Evolutionary conservation across 306 rosid genomes (phyloP).

Genomic region (Macrotyloma uniflorum): DNA sequence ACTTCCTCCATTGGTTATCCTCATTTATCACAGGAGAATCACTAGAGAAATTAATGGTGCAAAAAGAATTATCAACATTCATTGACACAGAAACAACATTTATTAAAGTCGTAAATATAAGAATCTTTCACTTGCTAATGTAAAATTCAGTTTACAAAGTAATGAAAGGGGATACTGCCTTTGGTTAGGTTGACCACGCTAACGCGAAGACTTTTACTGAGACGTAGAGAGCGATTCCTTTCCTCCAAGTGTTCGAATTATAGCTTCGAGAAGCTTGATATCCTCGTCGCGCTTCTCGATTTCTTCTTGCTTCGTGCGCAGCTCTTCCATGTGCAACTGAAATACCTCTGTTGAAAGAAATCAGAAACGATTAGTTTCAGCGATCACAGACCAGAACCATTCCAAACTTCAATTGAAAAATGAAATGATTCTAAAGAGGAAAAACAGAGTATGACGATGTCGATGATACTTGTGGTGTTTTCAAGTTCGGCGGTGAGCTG

Average conservation of each 20-base stretch:
- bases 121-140: not conserved
- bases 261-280: conserved; percentile 82
- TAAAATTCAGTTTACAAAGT: conserved; percentile 40
- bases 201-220: conserved; percentile 19
- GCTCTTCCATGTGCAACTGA: conserved; percentile 93
- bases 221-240: conserved; percentile 45
- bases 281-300: conserved; percentile 84
- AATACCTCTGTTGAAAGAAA: conserved; percentile 71
- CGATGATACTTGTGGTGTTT: conserved; percentile 80
- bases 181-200: not conserved
- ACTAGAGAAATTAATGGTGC: not conserved
- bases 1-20: not conserved
- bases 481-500: conserved; percentile 87
- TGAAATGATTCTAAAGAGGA: not conserved
- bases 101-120: not conserved
- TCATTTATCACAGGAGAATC: not conserved
- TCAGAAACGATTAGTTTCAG: not conserved
- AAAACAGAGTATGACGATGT: not conserved
- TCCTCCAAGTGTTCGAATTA: conserved; percentile 89
- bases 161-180: not conserved
- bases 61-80: not conserved
- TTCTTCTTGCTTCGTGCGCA: conserved; percentile 83
- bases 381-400: conserved; percentile 11
- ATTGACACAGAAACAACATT: not conserved
- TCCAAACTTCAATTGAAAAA: not conserved